These are phyloP conservation scores for Euryodendron excelsum DNA, from an alignment of 148 eudicot genomes.

Conservation along the genomic window DNA sequence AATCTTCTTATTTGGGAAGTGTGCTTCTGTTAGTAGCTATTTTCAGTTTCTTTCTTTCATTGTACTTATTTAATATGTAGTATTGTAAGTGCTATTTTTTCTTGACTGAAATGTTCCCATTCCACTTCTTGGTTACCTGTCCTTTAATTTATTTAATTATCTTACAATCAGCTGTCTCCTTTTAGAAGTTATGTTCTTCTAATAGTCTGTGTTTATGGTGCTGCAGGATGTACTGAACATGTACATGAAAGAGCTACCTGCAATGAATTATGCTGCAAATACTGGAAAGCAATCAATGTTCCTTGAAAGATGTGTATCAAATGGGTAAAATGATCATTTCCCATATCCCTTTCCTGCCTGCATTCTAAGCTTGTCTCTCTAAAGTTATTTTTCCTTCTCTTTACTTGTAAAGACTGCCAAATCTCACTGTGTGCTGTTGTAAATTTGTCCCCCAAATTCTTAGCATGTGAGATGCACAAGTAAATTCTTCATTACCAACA, in stretches of 20 bases:
- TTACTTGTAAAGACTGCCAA: not conserved
- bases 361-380: not conserved
- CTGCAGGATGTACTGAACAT: slow-evolving; percentile 60
- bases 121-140: not conserved
- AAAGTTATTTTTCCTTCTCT: not conserved
- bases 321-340: slow-evolving; percentile 52
- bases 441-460: not conserved
- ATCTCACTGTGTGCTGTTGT: not conserved
- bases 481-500: not conserved
- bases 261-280: slow-evolving; percentile 90
- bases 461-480: not conserved
- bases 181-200: not conserved
- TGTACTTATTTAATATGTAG: not conserved
- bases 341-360: not conserved
- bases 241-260: slow-evolving; percentile 72
- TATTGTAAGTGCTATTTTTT: not conserved
- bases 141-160: not conserved
- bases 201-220: slow-evolving; percentile 4
- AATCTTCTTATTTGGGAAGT: not conserved
- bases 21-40: not conserved
- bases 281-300: slow-evolving; percentile 85
- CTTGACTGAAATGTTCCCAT: not conserved
- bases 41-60: not conserved
- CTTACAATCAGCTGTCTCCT: not conserved
- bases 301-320: slow-evolving; percentile 84